A percentile compares a stretch with the other conserved stretches of the same genome.
Conservation (phyloP, 2,329 filamentous ascomycete species). For the Monilinia vaccinii-corymbosi region DNA sequence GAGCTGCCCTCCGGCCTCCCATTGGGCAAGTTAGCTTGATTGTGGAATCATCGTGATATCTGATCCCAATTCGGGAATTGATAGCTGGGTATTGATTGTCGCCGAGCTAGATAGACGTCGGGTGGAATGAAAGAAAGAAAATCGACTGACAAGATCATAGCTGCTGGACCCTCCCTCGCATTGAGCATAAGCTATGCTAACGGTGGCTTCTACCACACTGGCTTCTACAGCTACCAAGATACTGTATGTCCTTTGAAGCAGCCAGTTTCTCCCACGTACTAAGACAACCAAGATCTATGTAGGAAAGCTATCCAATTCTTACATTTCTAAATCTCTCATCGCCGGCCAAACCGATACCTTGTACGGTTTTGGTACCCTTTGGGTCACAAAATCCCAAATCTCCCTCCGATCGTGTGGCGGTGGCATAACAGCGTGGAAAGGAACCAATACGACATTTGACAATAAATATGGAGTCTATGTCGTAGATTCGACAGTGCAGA, state of each 20-base stretch:
- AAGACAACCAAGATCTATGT: constrained; percentile 42
- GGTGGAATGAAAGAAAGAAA: background rate
- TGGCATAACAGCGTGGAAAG: constrained; percentile 62
- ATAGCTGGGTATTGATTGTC: background rate
- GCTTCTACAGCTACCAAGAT: constrained; percentile 60
- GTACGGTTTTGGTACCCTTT: constrained; percentile 51
- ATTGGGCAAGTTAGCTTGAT: no score
- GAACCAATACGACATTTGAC: constrained; percentile 52
- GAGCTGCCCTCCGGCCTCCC: no score
- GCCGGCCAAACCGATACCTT: constrained; percentile 61
- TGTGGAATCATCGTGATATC: no score
- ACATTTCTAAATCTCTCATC: constrained; percentile 51
- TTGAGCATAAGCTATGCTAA: constrained; percentile 54
- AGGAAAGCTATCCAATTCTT: constrained; percentile 57
- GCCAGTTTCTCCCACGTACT: background rate
- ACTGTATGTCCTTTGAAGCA: constrained; percentile 36
- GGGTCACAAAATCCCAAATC: constrained; percentile 45
- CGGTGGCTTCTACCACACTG: constrained; percentile 56
- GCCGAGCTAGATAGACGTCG: background rate
- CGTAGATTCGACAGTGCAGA: constrained; percentile 42
- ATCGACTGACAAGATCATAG: background rate
- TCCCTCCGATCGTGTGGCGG: constrained; percentile 52
- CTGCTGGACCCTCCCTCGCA: constrained; percentile 47
- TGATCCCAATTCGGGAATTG: no score
- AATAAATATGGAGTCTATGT: constrained; percentile 64